Evolutionary conservation across 192 early-diverging fungal species (phyloP).

Genomic region (Cetraspora pellucida): DNA sequence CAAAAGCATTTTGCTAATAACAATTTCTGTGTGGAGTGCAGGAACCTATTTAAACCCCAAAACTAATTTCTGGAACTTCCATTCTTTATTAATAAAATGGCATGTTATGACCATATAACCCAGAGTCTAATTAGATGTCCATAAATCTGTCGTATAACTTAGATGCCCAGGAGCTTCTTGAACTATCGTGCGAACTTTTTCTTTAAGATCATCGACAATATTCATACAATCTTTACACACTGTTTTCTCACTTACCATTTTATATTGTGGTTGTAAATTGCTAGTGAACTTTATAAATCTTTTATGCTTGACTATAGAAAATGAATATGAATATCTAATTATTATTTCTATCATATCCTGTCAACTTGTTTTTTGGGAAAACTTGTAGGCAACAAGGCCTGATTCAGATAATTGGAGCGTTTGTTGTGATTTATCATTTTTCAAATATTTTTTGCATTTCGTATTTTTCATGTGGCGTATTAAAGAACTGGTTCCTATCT

Average conservation of each 20-base stretch:
- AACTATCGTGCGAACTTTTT: conserved; percentile 11
- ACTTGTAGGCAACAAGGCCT: conserved; percentile 12
- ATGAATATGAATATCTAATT: background rate
- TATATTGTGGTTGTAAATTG: conserved; percentile 13
- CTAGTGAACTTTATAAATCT: conserved; percentile 7
- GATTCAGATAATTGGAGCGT: background rate
- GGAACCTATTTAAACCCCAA: too few species aligned
- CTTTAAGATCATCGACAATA: conserved; percentile 10
- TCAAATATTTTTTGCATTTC: conserved; percentile 9
- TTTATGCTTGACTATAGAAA: background rate
- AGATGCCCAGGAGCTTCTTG: conserved; percentile 12
- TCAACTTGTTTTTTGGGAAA: conserved; percentile 8
- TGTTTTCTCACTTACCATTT: conserved; percentile 18
- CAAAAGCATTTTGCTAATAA: too few species aligned
- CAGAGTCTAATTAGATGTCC: background rate
- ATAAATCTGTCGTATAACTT: conserved; percentile 8
- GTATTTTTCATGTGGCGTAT: conserved; percentile 4
- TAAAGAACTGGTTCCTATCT: conserved; percentile 5
- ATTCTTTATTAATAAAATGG: too few species aligned
- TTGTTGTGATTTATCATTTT: conserved; percentile 6
- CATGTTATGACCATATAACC: too few species aligned
- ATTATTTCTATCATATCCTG: background rate
- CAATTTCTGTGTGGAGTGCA: too few species aligned
- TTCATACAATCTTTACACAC: conserved; percentile 9
- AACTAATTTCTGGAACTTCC: too few species aligned